Evolutionary conservation across 768 basidiomycete genomes (phyloP).

Genomic region (Calocybe gangraenosa): DNA sequence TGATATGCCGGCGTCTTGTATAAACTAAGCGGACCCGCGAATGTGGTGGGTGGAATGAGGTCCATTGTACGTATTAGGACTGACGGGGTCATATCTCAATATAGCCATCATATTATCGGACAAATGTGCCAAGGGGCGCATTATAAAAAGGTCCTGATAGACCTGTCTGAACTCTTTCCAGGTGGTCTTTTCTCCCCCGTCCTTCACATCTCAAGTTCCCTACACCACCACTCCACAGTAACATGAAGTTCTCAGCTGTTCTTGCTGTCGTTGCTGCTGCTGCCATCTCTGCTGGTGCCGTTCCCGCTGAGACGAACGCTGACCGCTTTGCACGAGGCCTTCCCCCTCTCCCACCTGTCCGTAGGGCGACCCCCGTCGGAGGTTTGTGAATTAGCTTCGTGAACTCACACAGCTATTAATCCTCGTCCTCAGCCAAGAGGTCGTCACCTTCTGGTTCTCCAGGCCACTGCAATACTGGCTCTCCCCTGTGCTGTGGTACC

Average conservation of each 20-base stretch:
- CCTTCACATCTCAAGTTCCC: conserved; percentile 10
- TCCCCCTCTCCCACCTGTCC: conserved; percentile 41
- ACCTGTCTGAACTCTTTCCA: not conserved
- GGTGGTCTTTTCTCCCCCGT: conserved; percentile 10
- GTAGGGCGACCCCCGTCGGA: conserved; percentile 28
- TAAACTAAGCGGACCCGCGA: no score
- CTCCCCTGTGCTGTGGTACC: conserved; percentile 40
- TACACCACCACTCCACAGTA: conserved; percentile 11
- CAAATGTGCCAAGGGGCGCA: conserved; percentile 6
- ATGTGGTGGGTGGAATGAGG: no score
- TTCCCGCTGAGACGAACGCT: conserved; percentile 42
- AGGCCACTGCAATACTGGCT: conserved; percentile 35
- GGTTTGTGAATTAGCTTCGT: conserved; percentile 21
- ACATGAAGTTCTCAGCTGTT: conserved; percentile 38
- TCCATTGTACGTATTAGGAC: conserved; percentile 13
- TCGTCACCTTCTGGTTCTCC: conserved; percentile 31
- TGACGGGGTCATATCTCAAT: conserved; percentile 6
- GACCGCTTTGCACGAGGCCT: conserved; percentile 50
- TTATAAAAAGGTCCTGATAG: conserved; percentile 8
- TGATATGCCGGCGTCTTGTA: no score
- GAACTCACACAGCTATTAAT: not conserved
- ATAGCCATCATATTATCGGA: conserved; percentile 1
- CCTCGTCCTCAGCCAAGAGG: conserved; percentile 23
- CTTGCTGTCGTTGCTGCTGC: conserved; percentile 35
- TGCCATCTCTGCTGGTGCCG: conserved; percentile 28